phyloP scores from a whole-genome alignment of 768 basidiomycete genomes.

The Pulveroboletus frians region DNA sequence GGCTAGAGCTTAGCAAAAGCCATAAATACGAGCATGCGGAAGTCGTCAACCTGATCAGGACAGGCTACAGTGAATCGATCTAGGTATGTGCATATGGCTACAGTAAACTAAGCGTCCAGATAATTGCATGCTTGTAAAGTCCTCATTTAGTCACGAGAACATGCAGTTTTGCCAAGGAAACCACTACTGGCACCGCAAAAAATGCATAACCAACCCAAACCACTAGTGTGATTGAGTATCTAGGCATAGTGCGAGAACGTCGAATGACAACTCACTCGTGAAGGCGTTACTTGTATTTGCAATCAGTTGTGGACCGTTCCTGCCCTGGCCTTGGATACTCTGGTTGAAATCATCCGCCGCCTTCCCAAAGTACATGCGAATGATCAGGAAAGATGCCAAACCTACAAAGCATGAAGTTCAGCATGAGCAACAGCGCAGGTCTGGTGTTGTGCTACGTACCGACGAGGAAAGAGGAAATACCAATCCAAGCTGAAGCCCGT shows the following conservation, averaged over 20 bases:
- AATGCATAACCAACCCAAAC: constrained; percentile 77
- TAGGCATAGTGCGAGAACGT: neutral
- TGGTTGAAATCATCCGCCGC: constrained; percentile 73
- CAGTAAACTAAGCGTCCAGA: neutral
- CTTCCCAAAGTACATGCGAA: constrained; percentile 80
- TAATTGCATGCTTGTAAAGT: neutral
- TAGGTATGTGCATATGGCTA: neutral
- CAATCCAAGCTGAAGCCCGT: constrained; percentile 64
- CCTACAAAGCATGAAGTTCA: constrained; percentile 35
- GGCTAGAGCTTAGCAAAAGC: too few species aligned
- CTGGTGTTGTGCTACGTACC: constrained; percentile 36
- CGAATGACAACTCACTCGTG: constrained; percentile 49
- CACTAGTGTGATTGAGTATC: constrained; percentile 42
- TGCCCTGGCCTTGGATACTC: constrained; percentile 49
- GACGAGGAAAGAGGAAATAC: constrained; percentile 69
- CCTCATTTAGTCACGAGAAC: constrained; percentile 42
- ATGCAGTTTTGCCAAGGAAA: constrained; percentile 64
- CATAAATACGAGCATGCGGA: neutral
- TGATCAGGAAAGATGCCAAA: constrained; percentile 60
- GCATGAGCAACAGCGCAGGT: neutral
- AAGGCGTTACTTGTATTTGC: constrained; percentile 69
- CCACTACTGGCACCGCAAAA: constrained; percentile 62
- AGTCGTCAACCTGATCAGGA: neutral
- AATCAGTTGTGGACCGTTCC: constrained; percentile 51
- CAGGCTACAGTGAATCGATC: neutral